Evolutionary conservation across 495 filamentous ascomycete species (phyloP), one percentile per base, ranked within the genome.

Genomic region (Penicillium cinerascens): DNA sequence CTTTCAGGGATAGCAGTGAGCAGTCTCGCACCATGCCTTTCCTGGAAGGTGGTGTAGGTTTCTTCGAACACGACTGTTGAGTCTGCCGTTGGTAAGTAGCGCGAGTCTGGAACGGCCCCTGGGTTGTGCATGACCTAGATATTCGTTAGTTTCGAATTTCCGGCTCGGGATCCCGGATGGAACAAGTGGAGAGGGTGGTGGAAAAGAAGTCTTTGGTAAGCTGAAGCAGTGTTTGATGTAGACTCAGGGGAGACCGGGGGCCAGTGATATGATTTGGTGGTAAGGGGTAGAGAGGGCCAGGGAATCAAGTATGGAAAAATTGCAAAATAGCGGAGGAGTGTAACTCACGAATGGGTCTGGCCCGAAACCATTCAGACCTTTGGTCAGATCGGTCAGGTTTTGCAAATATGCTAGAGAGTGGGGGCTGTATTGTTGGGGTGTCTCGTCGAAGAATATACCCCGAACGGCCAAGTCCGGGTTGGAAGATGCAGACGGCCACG

Each of bases 391-490:
- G 4, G 66, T 69, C 47, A 78, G 49, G 15, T 68, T 60, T 55
- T 69, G 52, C 40, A 77, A 62, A 57, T 76, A 78, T 39, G 39
- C 59, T 43, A 71, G 56, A 16, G 63, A 54, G 44, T 52, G 47
- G 42, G 51, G 56, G 58, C 64, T 59, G 63, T 70, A 78, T 57
- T 67, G 55, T 45, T 76, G 69, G 6, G 74, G 74, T 26, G 74
- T 76, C 54, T 77, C 74, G 55, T 77, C 74, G 48, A 77, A 71
- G 55, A 78, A 77, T 59, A 76, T 75, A 50, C 73, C 73, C 56
- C 59, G 67, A 62, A 76, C 71, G 41, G 66, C 68, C 43, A 73
- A 58, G 18, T 64, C 62, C 21, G 58, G 54, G 47, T 69, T 67
- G 15, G 56, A 68, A 23, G 67, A 65, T 47, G 63, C 59, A 21